Evolutionary conservation across 2,329 filamentous ascomycete species (phyloP), one percentile per base, ranked within the genome.

Genomic region (Rachicladosporium sp.): DNA sequence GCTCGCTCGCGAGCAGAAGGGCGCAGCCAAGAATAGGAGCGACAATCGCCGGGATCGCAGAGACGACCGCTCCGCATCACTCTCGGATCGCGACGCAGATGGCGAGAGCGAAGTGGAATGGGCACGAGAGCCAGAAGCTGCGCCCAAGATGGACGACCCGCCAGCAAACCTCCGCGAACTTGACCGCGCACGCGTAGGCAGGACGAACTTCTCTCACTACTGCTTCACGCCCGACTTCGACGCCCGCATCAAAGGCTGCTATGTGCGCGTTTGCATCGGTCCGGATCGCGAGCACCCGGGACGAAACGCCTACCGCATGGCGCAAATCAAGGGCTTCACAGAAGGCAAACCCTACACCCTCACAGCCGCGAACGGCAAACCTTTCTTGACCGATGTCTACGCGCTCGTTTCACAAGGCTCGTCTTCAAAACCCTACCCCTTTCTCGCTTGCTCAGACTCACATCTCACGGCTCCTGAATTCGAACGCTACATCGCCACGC

Each of bases 211-310:
- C 59, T 81, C 82, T 5, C 78, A 89, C 54, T 82, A 94, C 40
- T 95, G 87, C 69, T 94, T 93, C 66, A 89, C 88, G 50, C 91
- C 91, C 8, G 80, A 80, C 3, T 95, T 98, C 50, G 83, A 93
- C 41, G 67, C 82, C 6, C 73, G 82, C 23, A 82, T 95, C 52
- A 76, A 70, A 10, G 86, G 86, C 37, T 93, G 87, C 60, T 98
- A 82, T 58, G 80, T 81, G 30, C 83, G 91, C 37, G 77, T 96
- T 48, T 83, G 80, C 46, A 76, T 95, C 41, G 89, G 88, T 1
- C 73, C 80, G 9, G 82, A 93, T 55, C 74, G 74, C 8, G 71
- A 78, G 13, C 51, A 55, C 34, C 83, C 75, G 3, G 80, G 81
- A 3, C 68, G 79, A 43, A 81, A 82, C 45, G 74, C 84, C 48